Evolutionary conservation across 2,329 filamentous ascomycete species (phyloP).

Genomic region (Macrophomina tecta): DNA sequence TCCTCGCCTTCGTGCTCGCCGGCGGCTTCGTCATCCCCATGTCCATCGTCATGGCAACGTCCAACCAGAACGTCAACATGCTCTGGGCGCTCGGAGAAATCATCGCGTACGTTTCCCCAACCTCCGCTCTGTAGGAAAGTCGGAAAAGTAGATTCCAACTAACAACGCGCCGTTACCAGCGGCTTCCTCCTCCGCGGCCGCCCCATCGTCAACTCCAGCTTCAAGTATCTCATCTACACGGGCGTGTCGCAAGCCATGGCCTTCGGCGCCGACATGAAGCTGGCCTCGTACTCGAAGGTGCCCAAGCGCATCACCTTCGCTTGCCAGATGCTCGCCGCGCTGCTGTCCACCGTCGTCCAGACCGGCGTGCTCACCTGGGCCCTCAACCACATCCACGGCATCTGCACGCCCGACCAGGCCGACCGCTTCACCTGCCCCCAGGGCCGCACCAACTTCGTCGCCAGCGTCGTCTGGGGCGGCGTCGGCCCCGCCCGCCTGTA

Average conservation of each 20-base stretch:
- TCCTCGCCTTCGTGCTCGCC: slow-evolving; percentile 47
- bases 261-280: slow-evolving; percentile 30
- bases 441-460: slow-evolving; percentile 69
- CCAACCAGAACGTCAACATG: slow-evolving; percentile 46
- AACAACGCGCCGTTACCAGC: slow-evolving; percentile 45
- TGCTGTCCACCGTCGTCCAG: slow-evolving; percentile 71
- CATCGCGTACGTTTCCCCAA: slow-evolving; percentile 36
- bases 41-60: slow-evolving; percentile 23
- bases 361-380: slow-evolving; percentile 67
- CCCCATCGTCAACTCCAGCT: slow-evolving; percentile 59
- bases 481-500: slow-evolving; percentile 76
- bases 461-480: slow-evolving; percentile 66
- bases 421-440: slow-evolving; percentile 62
- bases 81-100: slow-evolving; percentile 60
- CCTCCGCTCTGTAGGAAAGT: slow-evolving; percentile 7
- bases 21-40: slow-evolving; percentile 57
- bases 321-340: slow-evolving; percentile 69
- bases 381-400: slow-evolving; percentile 62
- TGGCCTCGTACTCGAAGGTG: slow-evolving; percentile 60
- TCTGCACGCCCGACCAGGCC: slow-evolving; percentile 58
- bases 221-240: slow-evolving; percentile 44
- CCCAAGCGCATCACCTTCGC: slow-evolving; percentile 72
- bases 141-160: background rate
- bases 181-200: slow-evolving; percentile 57
- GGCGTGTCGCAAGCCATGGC: slow-evolving; percentile 21